Conservation (phyloP, 345 rosid genomes). For the Populus euphratica region DNA sequence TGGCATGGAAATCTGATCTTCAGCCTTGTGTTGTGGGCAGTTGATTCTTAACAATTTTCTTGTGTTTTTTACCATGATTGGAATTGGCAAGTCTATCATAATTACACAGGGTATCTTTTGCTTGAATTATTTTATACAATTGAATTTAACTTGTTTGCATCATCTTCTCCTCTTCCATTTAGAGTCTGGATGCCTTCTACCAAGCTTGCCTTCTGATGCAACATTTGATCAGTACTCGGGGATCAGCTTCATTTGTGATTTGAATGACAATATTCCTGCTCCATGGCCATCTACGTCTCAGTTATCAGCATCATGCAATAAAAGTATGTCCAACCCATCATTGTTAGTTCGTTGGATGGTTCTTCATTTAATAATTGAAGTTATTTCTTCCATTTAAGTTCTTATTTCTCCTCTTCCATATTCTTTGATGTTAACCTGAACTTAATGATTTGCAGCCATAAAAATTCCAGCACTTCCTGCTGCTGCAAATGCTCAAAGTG, state of each 20-base stretch:
- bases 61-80: not conserved
- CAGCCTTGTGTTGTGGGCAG: not conserved
- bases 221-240: slow-evolving; percentile 69
- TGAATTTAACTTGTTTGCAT: slow-evolving; percentile 13
- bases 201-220: slow-evolving; percentile 97
- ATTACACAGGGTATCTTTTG: not conserved
- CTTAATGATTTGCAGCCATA: slow-evolving; percentile 48
- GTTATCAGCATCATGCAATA: slow-evolving; percentile 65
- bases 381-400: not conserved
- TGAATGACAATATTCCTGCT: slow-evolving; percentile 94
- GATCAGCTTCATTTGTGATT: slow-evolving; percentile 91
- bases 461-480: slow-evolving; percentile 95
- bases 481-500: slow-evolving; percentile 67
- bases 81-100: not conserved
- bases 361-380: not conserved
- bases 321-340: slow-evolving; percentile 38
- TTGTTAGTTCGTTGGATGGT: not conserved
- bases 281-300: slow-evolving; percentile 74
- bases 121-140: not conserved
- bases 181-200: slow-evolving; percentile 93
- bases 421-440: not conserved
- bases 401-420: not conserved
- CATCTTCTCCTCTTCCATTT: slow-evolving; percentile 4
- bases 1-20: not conserved
- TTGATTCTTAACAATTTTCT: not conserved